Evolutionary conservation across 2,329 filamentous ascomycete genomes (phyloP), one percentile per base, ranked within the genome.

Genomic region (Cryphonectria parasitica): DNA sequence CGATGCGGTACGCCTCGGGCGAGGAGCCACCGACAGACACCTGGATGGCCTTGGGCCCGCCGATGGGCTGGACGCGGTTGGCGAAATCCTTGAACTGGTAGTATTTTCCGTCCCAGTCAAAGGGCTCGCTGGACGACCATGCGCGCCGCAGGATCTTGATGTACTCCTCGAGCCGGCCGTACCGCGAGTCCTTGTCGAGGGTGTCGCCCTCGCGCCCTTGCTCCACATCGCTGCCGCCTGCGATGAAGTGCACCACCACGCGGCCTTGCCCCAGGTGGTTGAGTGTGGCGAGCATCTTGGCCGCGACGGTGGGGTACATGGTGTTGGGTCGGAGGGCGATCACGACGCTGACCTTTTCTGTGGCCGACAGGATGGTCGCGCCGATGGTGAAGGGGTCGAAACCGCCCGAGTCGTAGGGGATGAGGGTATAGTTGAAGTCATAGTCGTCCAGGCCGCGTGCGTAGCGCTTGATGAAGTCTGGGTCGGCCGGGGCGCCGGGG

Each of bases 301-400:
- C 88, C 0, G 88, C 88, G 0, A 89, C 87, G 1, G 88, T 90
- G 4, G 88, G 88, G 75, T 88, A 89, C 10, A 90, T 76, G 0
- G 87, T 89, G 80, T 90, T 90, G 41, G 88, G 88, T 1, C 88
- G 84, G 2, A 90, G 83, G 2, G 88, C 88, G 70, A 90, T 89
- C 76, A 90, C 88, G 71, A 90, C 80, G 74, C 86, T 89, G 75
- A 90, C 78, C 39, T 89, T 84, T 74, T 88, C 89, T 66, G 88
- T 90, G 56, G 80, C 82, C 0, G 87, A 78, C 0, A 84, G 83
- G 69, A 90, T 88, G 19, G 86, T 89, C 0, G 88, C 87, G 31
- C 86, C 88, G 15, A 87, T 82, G 6, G 87, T 90, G 78, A 85
- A 90, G 0, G 86, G 86, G 73, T 89, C 87, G 70, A 83, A 88